These are phyloP conservation scores for Neodidymelliopsis sp. DNA, from an alignment of 2,329 filamentous ascomycete species.

Conservation along the genomic window DNA sequence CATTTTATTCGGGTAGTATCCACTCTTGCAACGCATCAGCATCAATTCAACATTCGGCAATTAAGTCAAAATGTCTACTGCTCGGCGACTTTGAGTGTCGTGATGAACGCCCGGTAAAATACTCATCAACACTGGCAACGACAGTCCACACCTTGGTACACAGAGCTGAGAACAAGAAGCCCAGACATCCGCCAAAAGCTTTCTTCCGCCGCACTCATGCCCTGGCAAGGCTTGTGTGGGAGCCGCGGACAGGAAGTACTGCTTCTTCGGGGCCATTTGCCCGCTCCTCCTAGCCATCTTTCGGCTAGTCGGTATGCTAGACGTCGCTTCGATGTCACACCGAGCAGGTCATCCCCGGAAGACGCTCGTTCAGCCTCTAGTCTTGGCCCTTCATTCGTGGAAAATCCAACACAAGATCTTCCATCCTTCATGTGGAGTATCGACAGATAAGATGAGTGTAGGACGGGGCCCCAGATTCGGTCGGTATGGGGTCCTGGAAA, in stretches of 20 bases:
- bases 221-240: constrained; percentile 34
- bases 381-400: constrained; percentile 36
- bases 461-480: constrained; percentile 38
- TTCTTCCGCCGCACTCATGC: constrained; percentile 21
- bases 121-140: background rate
- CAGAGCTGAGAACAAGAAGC: constrained; percentile 26
- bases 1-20: constrained; percentile 6
- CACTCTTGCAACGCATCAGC: constrained; percentile 10
- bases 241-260: constrained; percentile 17
- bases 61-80: background rate
- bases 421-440: constrained; percentile 26
- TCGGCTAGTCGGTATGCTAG: constrained; percentile 23
- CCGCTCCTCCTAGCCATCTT: constrained; percentile 28
- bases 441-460: constrained; percentile 18
- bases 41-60: background rate
- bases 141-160: background rate
- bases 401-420: constrained; percentile 25
- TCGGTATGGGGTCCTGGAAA: constrained; percentile 8
- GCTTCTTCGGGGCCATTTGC: constrained; percentile 20
- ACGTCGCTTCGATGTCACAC: constrained; percentile 20
- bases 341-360: constrained; percentile 14
- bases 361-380: constrained; percentile 14
- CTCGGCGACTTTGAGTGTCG: background rate
- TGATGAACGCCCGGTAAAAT: constrained; percentile 7
- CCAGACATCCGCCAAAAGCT: constrained; percentile 35